Evolutionary conservation across 352 stramenopile genomes (phyloP).

Genomic region (Peronospora destructor): DNA sequence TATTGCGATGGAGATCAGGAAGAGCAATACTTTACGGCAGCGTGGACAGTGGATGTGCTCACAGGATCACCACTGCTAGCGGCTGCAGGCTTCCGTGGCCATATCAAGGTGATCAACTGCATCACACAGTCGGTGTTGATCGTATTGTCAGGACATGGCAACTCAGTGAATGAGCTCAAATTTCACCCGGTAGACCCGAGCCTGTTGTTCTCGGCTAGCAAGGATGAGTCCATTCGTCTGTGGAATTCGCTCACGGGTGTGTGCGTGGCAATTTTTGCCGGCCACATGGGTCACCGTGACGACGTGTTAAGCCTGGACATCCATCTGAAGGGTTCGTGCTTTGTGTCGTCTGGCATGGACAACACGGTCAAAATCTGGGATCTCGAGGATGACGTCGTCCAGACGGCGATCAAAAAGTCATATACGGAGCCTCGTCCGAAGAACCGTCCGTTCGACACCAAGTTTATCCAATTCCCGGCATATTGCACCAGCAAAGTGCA

Average conservation of each 20-base stretch:
- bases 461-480: conserved; percentile 86
- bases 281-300: conserved; percentile 86
- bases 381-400: conserved; percentile 63
- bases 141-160: conserved; percentile 84
- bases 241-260: conserved; percentile 88
- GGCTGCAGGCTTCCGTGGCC: conserved; percentile 54
- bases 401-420: conserved; percentile 67
- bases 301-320: conserved; percentile 87
- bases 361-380: conserved; percentile 93
- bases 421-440: conserved; percentile 61
- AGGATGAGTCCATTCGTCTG: conserved; percentile 89
- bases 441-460: conserved; percentile 68
- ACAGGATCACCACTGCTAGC: conserved; percentile 65
- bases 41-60: conserved; percentile 72
- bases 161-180: conserved; percentile 90
- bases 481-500: conserved; percentile 91
- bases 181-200: conserved; percentile 86
- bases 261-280: conserved; percentile 89
- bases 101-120: conserved; percentile 84
- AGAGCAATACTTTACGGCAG: conserved; percentile 72
- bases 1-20: conserved; percentile 73
- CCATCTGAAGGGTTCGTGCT: conserved; percentile 84
- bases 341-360: conserved; percentile 88
- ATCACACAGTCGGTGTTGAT: conserved; percentile 71
- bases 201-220: conserved; percentile 85